These are phyloP conservation scores for Arctium minus DNA, from an alignment of 129 eudicot species.

Conservation along the genomic window DNA sequence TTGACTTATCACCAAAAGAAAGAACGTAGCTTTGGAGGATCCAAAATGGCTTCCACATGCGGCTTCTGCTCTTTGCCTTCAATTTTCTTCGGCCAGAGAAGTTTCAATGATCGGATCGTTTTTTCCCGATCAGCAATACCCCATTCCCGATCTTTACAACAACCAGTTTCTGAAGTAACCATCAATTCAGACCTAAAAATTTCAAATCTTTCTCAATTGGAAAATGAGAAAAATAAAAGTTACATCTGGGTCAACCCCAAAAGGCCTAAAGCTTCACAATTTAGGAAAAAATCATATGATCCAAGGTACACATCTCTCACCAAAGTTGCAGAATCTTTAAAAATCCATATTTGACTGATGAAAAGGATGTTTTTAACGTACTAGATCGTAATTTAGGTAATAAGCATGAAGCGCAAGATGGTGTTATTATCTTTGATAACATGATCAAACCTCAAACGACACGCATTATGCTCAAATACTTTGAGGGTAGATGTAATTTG, in stretches of 20 bases:
- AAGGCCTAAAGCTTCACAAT: constrained; percentile 58
- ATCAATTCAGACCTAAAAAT: constrained; percentile 18
- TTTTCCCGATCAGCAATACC: constrained; percentile 23
- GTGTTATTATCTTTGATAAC: constrained; percentile 62
- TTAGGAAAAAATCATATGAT: constrained; percentile 50
- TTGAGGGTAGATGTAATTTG: constrained; percentile 35
- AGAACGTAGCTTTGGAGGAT: too few species aligned
- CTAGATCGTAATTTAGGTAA: constrained; percentile 37
- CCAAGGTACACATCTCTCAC: constrained; percentile 58
- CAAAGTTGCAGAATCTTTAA: constrained; percentile 47
- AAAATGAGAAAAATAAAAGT: constrained; percentile 11
- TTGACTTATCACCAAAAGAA: too few species aligned
- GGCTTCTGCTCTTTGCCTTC: constrained; percentile 36
- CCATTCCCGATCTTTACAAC: constrained; percentile 42
- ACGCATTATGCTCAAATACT: constrained; percentile 43
- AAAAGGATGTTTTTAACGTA: constrained; percentile 30
- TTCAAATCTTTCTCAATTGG: constrained; percentile 8
- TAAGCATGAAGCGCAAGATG: constrained; percentile 60
- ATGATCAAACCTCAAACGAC: constrained; percentile 57
- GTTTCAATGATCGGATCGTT: constrained; percentile 13
- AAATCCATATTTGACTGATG: constrained; percentile 50
- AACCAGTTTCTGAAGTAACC: constrained; percentile 31
- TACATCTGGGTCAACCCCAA: constrained; percentile 87
- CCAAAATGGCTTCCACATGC: constrained; percentile 28
- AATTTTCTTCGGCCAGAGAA: constrained; percentile 16